A percentile compares a stretch with the other conserved stretches of the same genome.
phyloP scores from a whole-genome alignment of 371 early-diverging fungal genomes.

The Syncephalastrum contaminatum region DNA sequence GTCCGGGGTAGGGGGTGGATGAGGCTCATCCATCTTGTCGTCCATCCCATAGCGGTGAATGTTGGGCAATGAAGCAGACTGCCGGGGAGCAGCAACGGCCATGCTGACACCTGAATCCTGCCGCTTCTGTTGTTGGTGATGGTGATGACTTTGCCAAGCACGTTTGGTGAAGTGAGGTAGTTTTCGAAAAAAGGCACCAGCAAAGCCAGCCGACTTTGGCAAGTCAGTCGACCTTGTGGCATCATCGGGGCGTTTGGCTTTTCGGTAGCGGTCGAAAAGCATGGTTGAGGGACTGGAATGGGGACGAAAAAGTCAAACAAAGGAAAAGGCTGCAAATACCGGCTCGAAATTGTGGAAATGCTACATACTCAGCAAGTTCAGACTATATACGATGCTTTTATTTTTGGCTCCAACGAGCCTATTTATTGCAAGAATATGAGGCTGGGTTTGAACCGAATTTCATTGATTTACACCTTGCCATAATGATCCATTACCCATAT shows the following conservation, averaged over 20 bases:
- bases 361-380: too few species aligned
- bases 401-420: too few species aligned
- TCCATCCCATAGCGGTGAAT: constrained; percentile 12
- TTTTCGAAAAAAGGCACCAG: constrained; percentile 33
- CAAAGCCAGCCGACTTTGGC: constrained; percentile 17
- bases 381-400: too few species aligned
- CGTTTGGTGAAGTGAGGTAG: constrained; percentile 28
- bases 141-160: constrained; percentile 11
- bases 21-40: too few species aligned
- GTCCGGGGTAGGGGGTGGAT: too few species aligned
- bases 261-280: constrained; percentile 43
- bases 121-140: constrained; percentile 9
- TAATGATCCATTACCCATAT: too few species aligned
- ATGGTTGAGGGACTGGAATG: constrained; percentile 15
- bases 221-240: constrained; percentile 7
- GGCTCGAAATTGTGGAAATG: too few species aligned
- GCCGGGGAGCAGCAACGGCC: constrained; percentile 27
- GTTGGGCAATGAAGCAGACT: constrained; percentile 42
- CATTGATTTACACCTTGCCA: too few species aligned
- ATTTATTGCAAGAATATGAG: too few species aligned
- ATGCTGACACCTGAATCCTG: constrained; percentile 17
- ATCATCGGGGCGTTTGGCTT: constrained; percentile 25
- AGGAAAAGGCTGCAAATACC: constrained; percentile 3
- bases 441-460: too few species aligned
- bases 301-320: constrained; percentile 1